Evolutionary conservation across 495 filamentous ascomycete genomes (phyloP).

Genomic region (Xylaria scruposa): DNA sequence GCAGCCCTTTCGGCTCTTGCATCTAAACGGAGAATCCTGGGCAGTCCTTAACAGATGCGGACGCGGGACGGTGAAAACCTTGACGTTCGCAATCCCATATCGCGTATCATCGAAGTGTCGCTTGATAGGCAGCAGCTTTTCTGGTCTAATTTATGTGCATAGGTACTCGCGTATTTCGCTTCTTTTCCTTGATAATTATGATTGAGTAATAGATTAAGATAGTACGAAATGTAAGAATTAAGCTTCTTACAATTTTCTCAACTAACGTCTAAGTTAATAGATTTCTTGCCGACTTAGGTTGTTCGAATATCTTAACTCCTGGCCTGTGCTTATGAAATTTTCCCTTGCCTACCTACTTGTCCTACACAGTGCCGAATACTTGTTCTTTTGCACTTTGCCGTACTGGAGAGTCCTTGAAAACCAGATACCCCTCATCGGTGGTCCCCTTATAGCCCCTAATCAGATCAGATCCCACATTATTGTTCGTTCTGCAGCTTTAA

Average conservation of each 20-base stretch:
- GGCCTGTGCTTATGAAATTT: neutral
- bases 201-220: neutral
- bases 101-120: neutral
- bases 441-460: neutral
- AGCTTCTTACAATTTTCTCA: neutral
- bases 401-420: neutral
- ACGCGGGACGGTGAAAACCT: neutral
- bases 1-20: neutral
- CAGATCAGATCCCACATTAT: neutral
- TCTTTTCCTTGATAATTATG: neutral
- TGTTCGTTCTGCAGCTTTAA: neutral
- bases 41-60: neutral
- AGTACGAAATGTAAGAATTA: neutral
- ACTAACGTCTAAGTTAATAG: neutral
- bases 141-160: neutral
- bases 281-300: neutral
- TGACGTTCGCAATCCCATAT: neutral
- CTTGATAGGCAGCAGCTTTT: neutral
- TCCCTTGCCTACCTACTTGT: too few species aligned
- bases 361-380: neutral
- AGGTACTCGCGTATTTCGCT: neutral
- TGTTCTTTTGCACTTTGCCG: neutral
- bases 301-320: neutral
- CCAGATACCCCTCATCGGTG: conserved; percentile 7
- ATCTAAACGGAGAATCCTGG: neutral